Conservation (phyloP, 768 basidiomycete species). For the Naematelia encephala region DNA sequence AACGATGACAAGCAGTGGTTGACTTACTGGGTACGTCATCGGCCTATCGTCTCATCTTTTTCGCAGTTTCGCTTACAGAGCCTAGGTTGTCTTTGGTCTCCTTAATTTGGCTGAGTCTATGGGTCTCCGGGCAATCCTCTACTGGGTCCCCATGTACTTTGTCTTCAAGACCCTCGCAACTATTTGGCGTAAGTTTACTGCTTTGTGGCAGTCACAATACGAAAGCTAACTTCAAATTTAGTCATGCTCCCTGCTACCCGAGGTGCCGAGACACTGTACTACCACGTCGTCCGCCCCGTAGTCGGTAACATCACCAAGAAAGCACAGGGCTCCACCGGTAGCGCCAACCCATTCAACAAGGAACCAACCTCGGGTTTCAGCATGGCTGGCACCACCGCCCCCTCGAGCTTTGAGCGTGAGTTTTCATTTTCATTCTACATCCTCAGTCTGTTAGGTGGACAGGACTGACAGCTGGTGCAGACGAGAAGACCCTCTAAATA, state of each 20-base stretch:
- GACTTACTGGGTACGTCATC: slow-evolving; percentile 72
- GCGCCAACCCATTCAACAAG: slow-evolving; percentile 52
- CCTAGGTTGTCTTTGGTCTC: slow-evolving; percentile 70
- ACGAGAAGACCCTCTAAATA: slow-evolving; percentile 48
- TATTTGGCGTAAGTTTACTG: slow-evolving; percentile 75
- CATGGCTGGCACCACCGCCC: slow-evolving; percentile 44
- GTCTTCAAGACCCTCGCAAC: slow-evolving; percentile 87
- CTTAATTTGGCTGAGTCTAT: slow-evolving; percentile 90
- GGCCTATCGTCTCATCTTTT: slow-evolving; percentile 1
- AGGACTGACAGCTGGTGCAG: slow-evolving; percentile 14
- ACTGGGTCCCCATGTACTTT: slow-evolving; percentile 90
- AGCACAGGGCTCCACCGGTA: slow-evolving; percentile 47
- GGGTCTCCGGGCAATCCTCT: slow-evolving; percentile 75
- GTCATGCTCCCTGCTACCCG: slow-evolving; percentile 52
- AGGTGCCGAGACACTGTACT: slow-evolving; percentile 84
- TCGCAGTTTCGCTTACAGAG: not conserved
- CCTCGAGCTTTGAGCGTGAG: slow-evolving; percentile 49
- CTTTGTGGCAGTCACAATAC: not conserved
- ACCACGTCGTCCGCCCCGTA: slow-evolving; percentile 71
- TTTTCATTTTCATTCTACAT: too few relatives aligned
- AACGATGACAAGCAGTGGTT: slow-evolving; percentile 91
- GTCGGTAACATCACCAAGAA: slow-evolving; percentile 60
- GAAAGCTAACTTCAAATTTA: slow-evolving; percentile 17
- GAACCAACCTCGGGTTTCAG: slow-evolving; percentile 29
- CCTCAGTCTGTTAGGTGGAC: too few relatives aligned